phyloP scores from a whole-genome alignment of 352 stramenopile species.

The Phytophthora podocarpi region DNA sequence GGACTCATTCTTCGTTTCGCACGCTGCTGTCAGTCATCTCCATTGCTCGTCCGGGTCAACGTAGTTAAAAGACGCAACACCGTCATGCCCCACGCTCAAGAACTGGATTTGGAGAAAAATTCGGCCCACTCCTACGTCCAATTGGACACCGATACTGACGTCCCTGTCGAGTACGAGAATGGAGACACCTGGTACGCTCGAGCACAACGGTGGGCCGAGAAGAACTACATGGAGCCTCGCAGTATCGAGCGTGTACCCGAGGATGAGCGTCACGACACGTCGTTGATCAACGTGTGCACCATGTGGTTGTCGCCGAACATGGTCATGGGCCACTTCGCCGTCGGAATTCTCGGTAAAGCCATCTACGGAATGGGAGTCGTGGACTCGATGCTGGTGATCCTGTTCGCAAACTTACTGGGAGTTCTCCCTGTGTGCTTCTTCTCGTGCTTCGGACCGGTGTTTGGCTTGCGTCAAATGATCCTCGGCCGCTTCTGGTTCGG shows the following conservation, averaged over 20 bases:
- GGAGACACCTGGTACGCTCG: constrained; percentile 31
- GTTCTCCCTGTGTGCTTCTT: constrained; percentile 19
- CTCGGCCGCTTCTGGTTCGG: constrained; percentile 31
- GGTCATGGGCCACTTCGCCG: constrained; percentile 33
- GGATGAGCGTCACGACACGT: constrained; percentile 25
- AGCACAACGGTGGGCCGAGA: constrained; percentile 28
- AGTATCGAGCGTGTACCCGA: constrained; percentile 33
- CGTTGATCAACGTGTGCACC: constrained; percentile 23
- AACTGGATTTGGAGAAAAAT: constrained; percentile 27
- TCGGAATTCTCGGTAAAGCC: constrained; percentile 22
- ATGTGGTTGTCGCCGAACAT: constrained; percentile 36
- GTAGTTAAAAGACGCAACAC: not conserved
- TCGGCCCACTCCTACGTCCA: constrained; percentile 30
- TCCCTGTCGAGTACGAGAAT: constrained; percentile 29
- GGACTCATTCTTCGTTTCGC: constrained; percentile 14
- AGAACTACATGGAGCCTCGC: constrained; percentile 36
- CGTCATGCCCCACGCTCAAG: constrained; percentile 21
- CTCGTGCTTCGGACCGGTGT: constrained; percentile 22
- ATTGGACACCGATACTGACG: constrained; percentile 22
- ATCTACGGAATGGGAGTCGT: constrained; percentile 28
- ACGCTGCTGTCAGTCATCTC: not conserved
- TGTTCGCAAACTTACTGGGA: constrained; percentile 28
- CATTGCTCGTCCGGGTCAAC: not conserved
- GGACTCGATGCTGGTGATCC: constrained; percentile 29
- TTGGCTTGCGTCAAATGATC: constrained; percentile 29